These are phyloP conservation scores for Calonectria hongkongensis DNA, from an alignment of 2,329 filamentous ascomycete genomes.

Conservation along the genomic window DNA sequence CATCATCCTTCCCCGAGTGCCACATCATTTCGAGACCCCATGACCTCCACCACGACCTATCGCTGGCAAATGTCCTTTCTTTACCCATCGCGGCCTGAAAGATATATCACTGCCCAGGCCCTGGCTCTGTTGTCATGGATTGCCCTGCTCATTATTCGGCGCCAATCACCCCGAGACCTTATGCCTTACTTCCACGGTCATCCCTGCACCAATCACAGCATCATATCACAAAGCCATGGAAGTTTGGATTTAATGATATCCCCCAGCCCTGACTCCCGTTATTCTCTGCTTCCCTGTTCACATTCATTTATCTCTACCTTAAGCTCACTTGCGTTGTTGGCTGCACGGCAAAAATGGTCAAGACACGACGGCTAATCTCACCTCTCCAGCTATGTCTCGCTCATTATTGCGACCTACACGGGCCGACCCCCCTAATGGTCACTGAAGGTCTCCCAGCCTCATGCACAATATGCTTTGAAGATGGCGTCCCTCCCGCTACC, in stretches of 20 bases:
- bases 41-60: slow-evolving; percentile 50
- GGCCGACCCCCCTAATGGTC: slow-evolving; percentile 81
- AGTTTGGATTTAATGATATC: slow-evolving; percentile 46
- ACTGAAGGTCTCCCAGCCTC: slow-evolving; percentile 79
- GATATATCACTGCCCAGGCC: slow-evolving; percentile 47
- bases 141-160: slow-evolving; percentile 22
- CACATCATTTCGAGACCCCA: slow-evolving; percentile 54
- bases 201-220: slow-evolving; percentile 44
- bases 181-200: slow-evolving; percentile 43
- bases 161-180: slow-evolving; percentile 35
- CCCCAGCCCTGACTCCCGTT: slow-evolving; percentile 42
- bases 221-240: slow-evolving; percentile 50
- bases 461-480: slow-evolving; percentile 76
- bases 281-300: slow-evolving; percentile 37
- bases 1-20: slow-evolving; percentile 53
- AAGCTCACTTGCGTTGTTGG: slow-evolving; percentile 33
- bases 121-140: slow-evolving; percentile 29
- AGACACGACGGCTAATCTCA: slow-evolving; percentile 57
- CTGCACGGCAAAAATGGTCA: slow-evolving; percentile 53
- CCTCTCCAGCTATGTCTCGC: slow-evolving; percentile 78
- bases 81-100: slow-evolving; percentile 41
- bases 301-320: slow-evolving; percentile 26
- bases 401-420: slow-evolving; percentile 82
- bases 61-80: slow-evolving; percentile 44
- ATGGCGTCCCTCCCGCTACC: slow-evolving; percentile 49